These are phyloP conservation scores for Lichtheimia corymbifera DNA, from an alignment of 371 early-diverging fungal species.

Conservation along the genomic window DNA sequence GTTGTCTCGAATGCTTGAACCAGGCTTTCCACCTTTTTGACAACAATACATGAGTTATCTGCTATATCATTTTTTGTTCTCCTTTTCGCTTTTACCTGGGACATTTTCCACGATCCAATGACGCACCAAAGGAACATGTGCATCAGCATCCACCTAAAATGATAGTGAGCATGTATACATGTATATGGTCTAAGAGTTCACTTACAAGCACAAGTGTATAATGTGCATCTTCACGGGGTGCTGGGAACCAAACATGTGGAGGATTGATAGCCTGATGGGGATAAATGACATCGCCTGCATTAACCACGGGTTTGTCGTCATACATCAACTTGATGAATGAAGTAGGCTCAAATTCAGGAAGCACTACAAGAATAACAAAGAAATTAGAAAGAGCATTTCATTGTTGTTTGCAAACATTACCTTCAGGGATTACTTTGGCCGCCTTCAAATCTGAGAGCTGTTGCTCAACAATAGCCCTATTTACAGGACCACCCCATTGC, in stretches of 20 bases:
- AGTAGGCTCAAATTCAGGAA: conserved; percentile 25
- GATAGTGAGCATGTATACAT: background rate
- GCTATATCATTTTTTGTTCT: no score
- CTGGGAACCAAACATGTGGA: conserved; percentile 29
- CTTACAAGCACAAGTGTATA: conserved; percentile 34
- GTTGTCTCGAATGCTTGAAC: conserved; percentile 7
- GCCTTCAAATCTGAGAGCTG: background rate
- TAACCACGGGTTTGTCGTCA: conserved; percentile 16
- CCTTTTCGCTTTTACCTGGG: conserved; percentile 5
- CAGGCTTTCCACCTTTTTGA: conserved; percentile 15
- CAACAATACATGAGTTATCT: background rate
- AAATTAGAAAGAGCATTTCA: background rate
- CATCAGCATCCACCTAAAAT: conserved; percentile 29
- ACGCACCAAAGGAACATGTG: conserved; percentile 24
- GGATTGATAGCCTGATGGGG: conserved; percentile 17
- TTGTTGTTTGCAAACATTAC: conserved; percentile 5
- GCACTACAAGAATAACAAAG: conserved; percentile 1
- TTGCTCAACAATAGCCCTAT: conserved; percentile 1
- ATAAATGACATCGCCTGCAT: conserved; percentile 23
- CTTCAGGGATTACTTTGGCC: conserved; percentile 10
- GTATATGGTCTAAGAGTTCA: background rate
- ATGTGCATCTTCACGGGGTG: conserved; percentile 18
- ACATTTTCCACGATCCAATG: conserved; percentile 38
- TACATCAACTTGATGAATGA: conserved; percentile 28
- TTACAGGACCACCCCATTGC: background rate